Conservation (phyloP, 495 filamentous ascomycete species). For the Podospora bellae-mahoneyi region DNA sequence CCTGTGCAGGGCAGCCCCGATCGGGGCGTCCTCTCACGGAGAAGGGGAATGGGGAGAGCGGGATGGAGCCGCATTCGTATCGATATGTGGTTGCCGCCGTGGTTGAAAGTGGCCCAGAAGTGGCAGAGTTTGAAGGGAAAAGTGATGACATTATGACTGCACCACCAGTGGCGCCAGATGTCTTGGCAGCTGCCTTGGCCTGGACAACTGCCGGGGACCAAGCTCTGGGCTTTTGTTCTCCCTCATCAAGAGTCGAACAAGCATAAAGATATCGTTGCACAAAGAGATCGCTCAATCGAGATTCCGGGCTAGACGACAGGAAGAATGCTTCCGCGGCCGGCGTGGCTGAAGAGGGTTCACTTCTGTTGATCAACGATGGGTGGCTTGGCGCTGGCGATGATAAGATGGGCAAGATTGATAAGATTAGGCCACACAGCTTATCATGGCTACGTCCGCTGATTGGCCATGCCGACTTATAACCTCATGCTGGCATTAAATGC, state of each 20-base stretch:
- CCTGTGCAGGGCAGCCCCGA: background rate
- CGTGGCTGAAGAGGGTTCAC: background rate
- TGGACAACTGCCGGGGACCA: background rate
- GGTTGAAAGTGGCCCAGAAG: constrained; percentile 1
- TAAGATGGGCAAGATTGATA: background rate
- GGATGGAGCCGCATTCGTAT: background rate
- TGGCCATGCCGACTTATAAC: background rate
- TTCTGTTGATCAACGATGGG: background rate
- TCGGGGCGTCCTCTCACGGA: background rate
- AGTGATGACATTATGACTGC: background rate
- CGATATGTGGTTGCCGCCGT: background rate
- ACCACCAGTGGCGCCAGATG: background rate
- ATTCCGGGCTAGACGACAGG: background rate
- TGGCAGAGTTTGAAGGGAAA: background rate
- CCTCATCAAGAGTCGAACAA: background rate
- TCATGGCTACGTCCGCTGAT: background rate
- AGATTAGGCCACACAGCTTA: background rate
- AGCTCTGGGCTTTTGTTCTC: background rate
- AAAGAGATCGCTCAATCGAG: background rate
- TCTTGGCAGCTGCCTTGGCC: background rate
- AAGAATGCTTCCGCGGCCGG: background rate
- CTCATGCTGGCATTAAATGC: background rate
- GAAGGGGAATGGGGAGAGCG: background rate
- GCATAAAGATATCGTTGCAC: background rate
- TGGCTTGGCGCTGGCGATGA: background rate